Conservation (phyloP, 148 eudicot species). For the Fagopyrum esculentum region DNA sequence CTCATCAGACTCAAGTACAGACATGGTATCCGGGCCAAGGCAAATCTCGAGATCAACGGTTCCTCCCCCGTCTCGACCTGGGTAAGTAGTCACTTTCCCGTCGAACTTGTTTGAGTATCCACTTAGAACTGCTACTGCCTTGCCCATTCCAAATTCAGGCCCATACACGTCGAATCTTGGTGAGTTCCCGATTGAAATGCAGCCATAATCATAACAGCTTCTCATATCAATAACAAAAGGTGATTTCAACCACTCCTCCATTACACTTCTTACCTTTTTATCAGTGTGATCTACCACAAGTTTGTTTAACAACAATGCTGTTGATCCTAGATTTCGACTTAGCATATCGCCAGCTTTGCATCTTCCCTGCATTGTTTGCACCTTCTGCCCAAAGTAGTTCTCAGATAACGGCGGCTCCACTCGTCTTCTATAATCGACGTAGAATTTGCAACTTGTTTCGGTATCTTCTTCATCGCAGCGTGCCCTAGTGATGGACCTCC, state of each 20-base stretch:
- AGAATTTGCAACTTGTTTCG: background rate
- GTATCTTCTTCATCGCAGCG: background rate
- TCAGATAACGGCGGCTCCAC: background rate
- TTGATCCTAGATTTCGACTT: background rate
- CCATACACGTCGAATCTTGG: conserved; percentile 62
- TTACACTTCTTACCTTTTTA: background rate
- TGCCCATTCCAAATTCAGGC: conserved; percentile 71
- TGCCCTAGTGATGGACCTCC: background rate
- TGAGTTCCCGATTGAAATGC: background rate
- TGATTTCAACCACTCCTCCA: background rate
- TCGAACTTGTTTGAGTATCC: conserved; percentile 52
- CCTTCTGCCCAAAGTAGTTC: background rate
- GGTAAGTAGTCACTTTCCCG: conserved; percentile 57
- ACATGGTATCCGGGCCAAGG: conserved; percentile 49
- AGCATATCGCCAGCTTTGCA: background rate
- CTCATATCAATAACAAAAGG: background rate
- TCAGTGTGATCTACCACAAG: background rate
- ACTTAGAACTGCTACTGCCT: conserved; percentile 50
- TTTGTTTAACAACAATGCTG: background rate
- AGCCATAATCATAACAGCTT: background rate
- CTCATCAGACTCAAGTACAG: conserved; percentile 34
- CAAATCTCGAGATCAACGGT: conserved; percentile 68
- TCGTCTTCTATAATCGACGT: background rate
- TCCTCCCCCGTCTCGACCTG: conserved; percentile 44
- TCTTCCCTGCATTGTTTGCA: background rate